Evolutionary conservation across 2,329 filamentous ascomycete genomes (phyloP), one percentile per base, ranked within the genome.

Genomic region (Hirsutella rhossiliensis): DNA sequence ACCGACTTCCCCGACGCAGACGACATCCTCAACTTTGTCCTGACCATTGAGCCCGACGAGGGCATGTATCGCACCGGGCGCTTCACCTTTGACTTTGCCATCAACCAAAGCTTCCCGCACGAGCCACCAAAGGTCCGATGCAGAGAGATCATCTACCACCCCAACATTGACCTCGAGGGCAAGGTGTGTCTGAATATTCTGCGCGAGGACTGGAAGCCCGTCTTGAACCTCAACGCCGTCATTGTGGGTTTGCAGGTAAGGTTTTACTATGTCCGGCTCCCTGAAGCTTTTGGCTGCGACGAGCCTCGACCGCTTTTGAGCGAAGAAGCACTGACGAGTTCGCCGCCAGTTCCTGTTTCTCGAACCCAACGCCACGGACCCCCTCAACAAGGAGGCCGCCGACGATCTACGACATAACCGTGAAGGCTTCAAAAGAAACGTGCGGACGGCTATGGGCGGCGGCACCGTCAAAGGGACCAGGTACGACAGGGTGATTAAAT

Each of bases 181-280:
- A 98, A 98, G 61, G 89, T 98, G 50, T 98, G 92, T 70, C 68
- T 98, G 58, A 98, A 98, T 63, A 98, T 98, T 56, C 66, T 98
- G 58, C 75, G 92, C 49, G 92, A 98, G 68, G 92, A 98, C 69
- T 98, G 92, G 92, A 98, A 97, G 72, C 92, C 92, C 0, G 92
- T 98, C 38, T 69, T 98, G 60, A 97, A 97, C 63, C 65, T 98
- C 61, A 96, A 97, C 60, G 89, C 92, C 15, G 88, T 97, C 36
- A 92, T 98, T 53, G 88, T 97, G 43, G 92, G 92, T 37, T 68
- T 98, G 60, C 87, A 89, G 77, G 83, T 87, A 5, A 32, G 44
- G 40, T 7, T n/a, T n/a, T n/a, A n/a, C n/a, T n/a, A n/a, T n/a
- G n/a, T n/a, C n/a, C 15, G 4, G 11, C 30, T 32, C 11, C 30